These are phyloP conservation scores for Plectranthus barbatus DNA, from an alignment of 257 asterid species.

Conservation along the genomic window DNA sequence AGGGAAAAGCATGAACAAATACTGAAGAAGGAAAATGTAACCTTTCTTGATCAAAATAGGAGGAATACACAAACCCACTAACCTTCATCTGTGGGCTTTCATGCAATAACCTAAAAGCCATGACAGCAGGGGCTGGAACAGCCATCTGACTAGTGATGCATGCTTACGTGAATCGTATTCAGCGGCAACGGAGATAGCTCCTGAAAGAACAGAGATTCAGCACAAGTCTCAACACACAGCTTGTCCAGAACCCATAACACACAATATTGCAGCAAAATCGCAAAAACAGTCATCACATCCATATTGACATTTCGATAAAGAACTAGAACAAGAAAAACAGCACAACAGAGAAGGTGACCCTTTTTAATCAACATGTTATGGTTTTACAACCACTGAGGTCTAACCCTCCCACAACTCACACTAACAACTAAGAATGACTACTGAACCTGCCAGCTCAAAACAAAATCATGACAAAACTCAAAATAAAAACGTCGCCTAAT, in stretches of 20 bases:
- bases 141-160: slow-evolving; percentile 15
- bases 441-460: too few species aligned
- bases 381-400: too few species aligned
- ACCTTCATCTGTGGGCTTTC: slow-evolving; percentile 57
- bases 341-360: neutral
- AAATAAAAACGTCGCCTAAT: too few species aligned
- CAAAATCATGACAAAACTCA: too few species aligned
- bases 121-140: slow-evolving; percentile 39
- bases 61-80: neutral
- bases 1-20: neutral
- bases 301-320: neutral
- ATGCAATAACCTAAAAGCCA: slow-evolving; percentile 44
- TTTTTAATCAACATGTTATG: neutral
- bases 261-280: too few species aligned
- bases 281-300: neutral
- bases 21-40: neutral
- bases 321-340: neutral
- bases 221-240: neutral
- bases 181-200: slow-evolving; percentile 24
- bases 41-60: neutral
- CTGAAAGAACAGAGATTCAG: slow-evolving; percentile 30
- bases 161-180: slow-evolving; percentile 18
- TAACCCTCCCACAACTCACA: neutral
- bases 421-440: neutral
- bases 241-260: neutral